These are phyloP conservation scores for Citrullus amarus DNA, from an alignment of 306 rosid genomes.

Conservation along the genomic window DNA sequence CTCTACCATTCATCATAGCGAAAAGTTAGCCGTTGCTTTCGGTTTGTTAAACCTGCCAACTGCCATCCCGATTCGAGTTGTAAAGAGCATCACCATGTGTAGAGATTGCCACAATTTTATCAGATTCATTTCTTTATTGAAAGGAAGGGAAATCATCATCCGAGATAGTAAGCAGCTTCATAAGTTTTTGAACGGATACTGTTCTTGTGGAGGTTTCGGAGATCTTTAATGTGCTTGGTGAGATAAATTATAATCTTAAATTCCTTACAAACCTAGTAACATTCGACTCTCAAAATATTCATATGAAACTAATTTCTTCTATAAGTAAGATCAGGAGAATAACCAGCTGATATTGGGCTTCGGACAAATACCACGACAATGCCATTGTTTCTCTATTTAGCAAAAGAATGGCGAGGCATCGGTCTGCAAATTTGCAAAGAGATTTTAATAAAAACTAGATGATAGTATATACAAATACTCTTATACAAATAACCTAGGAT, in stretches of 20 bases:
- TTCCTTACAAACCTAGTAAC: not conserved
- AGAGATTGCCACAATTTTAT: slow-evolving; percentile 70
- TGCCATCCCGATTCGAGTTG: slow-evolving; percentile 42
- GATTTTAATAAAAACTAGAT: not conserved
- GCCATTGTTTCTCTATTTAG: not conserved
- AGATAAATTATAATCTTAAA: not conserved
- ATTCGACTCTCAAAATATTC: not conserved
- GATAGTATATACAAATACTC: slow-evolving; percentile 1
- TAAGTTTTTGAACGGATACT: slow-evolving; percentile 58
- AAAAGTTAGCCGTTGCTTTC: slow-evolving; percentile 64
- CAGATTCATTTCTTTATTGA: slow-evolving; percentile 37
- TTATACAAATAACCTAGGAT: not conserved
- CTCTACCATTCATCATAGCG: slow-evolving; percentile 50
- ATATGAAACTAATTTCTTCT: not conserved
- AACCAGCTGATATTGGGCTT: not conserved
- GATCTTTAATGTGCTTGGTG: slow-evolving; percentile 25
- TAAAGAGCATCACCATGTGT: slow-evolving; percentile 62
- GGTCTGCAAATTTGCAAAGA: not conserved
- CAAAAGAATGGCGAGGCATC: not conserved
- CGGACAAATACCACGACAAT: not conserved
- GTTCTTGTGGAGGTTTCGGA: slow-evolving; percentile 62
- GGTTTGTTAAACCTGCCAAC: slow-evolving; percentile 51
- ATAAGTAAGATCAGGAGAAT: not conserved
- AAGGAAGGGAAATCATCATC: slow-evolving; percentile 54
- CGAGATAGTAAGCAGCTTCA: slow-evolving; percentile 73